Conservation (phyloP, 2,329 filamentous ascomycete genomes). For the Canariomyces notabilis region DNA sequence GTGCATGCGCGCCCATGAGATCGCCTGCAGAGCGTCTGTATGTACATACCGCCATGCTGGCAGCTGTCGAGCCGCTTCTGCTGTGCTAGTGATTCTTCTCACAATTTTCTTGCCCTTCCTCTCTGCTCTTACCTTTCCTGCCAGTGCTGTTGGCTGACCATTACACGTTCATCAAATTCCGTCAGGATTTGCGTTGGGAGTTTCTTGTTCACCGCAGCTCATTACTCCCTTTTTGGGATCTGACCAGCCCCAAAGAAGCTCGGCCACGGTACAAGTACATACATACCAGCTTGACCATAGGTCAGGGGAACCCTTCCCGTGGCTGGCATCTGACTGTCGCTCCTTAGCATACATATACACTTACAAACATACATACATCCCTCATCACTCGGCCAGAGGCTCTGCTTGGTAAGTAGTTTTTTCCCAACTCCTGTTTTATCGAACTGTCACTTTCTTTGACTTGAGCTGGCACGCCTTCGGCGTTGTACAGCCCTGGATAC, state of each 20-base stretch:
- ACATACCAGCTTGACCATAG: background rate
- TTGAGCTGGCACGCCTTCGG: background rate
- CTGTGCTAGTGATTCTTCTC: background rate
- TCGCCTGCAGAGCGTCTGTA: slow-evolving; percentile 16
- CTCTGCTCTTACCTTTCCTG: background rate
- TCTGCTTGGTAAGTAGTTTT: background rate
- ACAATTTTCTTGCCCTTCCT: background rate
- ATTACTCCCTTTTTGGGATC: background rate
- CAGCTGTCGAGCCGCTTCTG: slow-evolving; percentile 16
- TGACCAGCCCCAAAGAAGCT: background rate
- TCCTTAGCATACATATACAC: too few relatives aligned
- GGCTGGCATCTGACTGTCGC: background rate
- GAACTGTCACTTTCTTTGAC: background rate
- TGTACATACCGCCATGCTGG: slow-evolving; percentile 20
- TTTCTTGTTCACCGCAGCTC: background rate
- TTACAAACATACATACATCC: background rate
- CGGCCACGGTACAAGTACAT: background rate
- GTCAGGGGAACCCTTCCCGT: background rate
- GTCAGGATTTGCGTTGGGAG: background rate
- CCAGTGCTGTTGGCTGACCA: background rate
- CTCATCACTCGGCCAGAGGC: background rate
- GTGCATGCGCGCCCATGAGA: slow-evolving; percentile 15
- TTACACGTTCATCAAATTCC: background rate
- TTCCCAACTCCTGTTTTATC: background rate
- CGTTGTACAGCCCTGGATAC: background rate